Evolutionary conservation across 306 rosid species (phyloP), one percentile per base, ranked within the genome.

Genomic region (Parietaria judaica): DNA sequence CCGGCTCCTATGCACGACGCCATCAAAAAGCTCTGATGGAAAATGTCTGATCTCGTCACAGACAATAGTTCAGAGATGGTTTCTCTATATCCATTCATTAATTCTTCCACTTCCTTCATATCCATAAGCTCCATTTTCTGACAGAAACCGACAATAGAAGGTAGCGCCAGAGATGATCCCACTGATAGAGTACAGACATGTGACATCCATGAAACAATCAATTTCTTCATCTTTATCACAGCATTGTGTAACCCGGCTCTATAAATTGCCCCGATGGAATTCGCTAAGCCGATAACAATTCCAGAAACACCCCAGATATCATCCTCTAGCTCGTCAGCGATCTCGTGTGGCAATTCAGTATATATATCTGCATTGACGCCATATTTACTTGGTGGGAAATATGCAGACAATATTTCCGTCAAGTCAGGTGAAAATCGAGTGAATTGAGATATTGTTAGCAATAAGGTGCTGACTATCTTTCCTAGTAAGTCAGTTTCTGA

Each of bases 251-350:
- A 71, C 65, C 94, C 95, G 62, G 85, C 78, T 78, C 89, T 77
- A 82, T 83, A 86, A 70, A 88, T 36, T 59, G 95, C 94, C 73
- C 80, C 61, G 43, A 88, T 64, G 54, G 90, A 75, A 61, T 78
- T 77, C 11, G 88, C 88, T 81, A 88, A 78, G 74, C 98, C 98
- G 74, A 88, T 80, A 63, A 92, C 86, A 74, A 92, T 89, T 74
- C 98, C 98, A 70, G 95, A 83, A 74, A 92, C 81, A 76, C 95
- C 98, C 96, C 96, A 88, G 65, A 86, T 79, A 74, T 92, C 98
- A 70, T 92, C 98, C 60, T 84, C 86, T 66, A 68, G 65, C 68
- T 86, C 83, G 65, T 73, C 78, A 66, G 50, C 53, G 46, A 77
- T 79, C 65, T 75, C 84, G 65, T 56, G 62, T 47, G 79, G 67